Conservation (phyloP, 352 stramenopile genomes). For the Peronospora destructor region DNA sequence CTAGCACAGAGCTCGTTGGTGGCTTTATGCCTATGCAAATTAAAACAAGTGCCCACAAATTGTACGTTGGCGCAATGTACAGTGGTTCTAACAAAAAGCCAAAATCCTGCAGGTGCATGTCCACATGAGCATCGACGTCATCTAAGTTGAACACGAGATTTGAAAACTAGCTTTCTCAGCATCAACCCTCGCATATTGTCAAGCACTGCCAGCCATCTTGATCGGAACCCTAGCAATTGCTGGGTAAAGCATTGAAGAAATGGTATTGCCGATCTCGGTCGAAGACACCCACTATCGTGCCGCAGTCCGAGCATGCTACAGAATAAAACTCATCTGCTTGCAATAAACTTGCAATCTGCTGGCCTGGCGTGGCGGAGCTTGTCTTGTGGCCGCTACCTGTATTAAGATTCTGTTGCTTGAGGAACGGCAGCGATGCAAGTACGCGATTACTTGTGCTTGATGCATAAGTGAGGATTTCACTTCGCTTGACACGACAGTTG, state of each 20-base stretch:
- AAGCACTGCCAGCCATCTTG: not conserved
- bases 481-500: slow-evolving; percentile 68
- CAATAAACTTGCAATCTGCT: slow-evolving; percentile 27
- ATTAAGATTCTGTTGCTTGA: slow-evolving; percentile 32
- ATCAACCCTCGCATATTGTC: not conserved
- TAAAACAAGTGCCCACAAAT: slow-evolving; percentile 26
- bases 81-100: slow-evolving; percentile 21
- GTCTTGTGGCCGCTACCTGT: slow-evolving; percentile 3
- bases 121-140: slow-evolving; percentile 7
- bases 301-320: slow-evolving; percentile 67
- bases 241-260: slow-evolving; percentile 76
- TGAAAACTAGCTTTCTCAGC: not conserved
- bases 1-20: slow-evolving; percentile 15
- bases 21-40: slow-evolving; percentile 25
- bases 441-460: slow-evolving; percentile 12
- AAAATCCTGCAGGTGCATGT: slow-evolving; percentile 10
- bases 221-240: slow-evolving; percentile 30
- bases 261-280: slow-evolving; percentile 55
- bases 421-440: slow-evolving; percentile 25
- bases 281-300: slow-evolving; percentile 64
- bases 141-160: slow-evolving; percentile 4
- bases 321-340: slow-evolving; percentile 55
- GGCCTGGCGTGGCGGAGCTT: slow-evolving; percentile 8
- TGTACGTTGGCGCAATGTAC: slow-evolving; percentile 27
- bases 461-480: slow-evolving; percentile 61